Conservation (phyloP, 2,329 filamentous ascomycete genomes). For the Hypoxylon sp. region DNA sequence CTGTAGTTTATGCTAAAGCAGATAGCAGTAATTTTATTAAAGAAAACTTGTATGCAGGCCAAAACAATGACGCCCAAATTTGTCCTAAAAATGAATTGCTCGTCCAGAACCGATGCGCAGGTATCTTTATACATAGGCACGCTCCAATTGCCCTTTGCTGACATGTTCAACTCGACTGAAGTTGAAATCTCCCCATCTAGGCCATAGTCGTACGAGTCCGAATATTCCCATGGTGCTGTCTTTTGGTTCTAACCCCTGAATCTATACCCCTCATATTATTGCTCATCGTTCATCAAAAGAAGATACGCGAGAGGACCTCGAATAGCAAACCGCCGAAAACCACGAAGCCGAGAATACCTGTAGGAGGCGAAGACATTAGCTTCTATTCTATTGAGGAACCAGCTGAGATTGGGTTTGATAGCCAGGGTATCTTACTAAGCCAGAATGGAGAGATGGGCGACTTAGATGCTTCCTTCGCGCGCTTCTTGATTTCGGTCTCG, state of each 20-base stretch:
- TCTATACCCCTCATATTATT: too few relatives aligned
- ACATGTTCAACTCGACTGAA: background rate
- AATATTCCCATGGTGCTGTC: background rate
- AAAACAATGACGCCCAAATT: background rate
- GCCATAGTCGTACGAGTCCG: background rate
- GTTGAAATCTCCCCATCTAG: background rate
- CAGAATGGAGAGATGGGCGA: conserved; percentile 71
- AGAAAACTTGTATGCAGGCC: background rate
- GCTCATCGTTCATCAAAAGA: conserved; percentile 53
- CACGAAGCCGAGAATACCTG: conserved; percentile 66
- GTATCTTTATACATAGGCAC: conserved; percentile 28
- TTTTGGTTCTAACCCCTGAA: too few relatives aligned
- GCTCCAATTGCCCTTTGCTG: conserved; percentile 6
- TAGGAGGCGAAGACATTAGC: conserved; percentile 15
- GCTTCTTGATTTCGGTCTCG: conserved; percentile 69
- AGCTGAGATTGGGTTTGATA: background rate
- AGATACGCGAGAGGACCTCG: conserved; percentile 64
- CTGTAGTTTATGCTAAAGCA: too few relatives aligned
- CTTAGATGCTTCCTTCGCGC: conserved; percentile 63
- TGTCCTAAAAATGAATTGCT: conserved; percentile 16
- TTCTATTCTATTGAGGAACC: background rate
- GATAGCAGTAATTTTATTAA: conserved; percentile 1
- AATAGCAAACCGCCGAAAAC: conserved; percentile 69
- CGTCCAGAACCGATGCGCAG: conserved; percentile 23
- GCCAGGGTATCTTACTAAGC: conserved; percentile 58